phyloP scores from a whole-genome alignment of 2,329 filamentous ascomycete species.

The Chaetomium sp. region DNA sequence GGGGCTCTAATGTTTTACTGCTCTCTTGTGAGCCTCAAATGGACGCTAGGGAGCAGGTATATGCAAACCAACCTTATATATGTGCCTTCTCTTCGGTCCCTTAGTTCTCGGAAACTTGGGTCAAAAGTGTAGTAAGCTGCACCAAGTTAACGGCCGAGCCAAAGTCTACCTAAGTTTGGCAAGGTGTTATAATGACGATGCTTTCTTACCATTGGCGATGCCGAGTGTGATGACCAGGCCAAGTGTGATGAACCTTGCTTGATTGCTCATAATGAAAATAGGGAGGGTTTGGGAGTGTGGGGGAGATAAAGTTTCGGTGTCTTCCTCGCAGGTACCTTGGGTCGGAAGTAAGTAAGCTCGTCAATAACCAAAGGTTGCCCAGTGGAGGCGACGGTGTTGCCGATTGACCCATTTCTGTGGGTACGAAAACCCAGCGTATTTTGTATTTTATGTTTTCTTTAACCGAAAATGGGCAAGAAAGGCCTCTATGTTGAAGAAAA shows the following conservation, averaged over 20 bases:
- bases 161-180: slow-evolving; percentile 2
- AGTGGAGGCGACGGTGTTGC: too few species aligned
- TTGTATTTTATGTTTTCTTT: too few species aligned
- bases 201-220: slow-evolving; percentile 21
- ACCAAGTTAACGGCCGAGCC: too few species aligned
- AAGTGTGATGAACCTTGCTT: slow-evolving; percentile 18
- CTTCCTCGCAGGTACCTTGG: too few species aligned
- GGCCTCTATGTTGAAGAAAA: too few species aligned
- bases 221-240: slow-evolving; percentile 20
- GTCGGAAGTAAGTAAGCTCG: too few species aligned
- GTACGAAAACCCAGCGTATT: too few species aligned
- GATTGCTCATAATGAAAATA: slow-evolving; percentile 11
- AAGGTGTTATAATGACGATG: not conserved
- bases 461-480: too few species aligned
- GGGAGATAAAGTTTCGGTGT: not conserved
- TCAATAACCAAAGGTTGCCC: too few species aligned
- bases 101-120: slow-evolving; percentile 21
- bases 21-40: slow-evolving; percentile 7
- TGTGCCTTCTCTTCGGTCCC: slow-evolving; percentile 15
- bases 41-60: too few species aligned
- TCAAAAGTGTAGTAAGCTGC: slow-evolving; percentile 25
- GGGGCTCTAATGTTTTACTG: slow-evolving; percentile 14
- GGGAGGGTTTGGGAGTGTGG: not conserved
- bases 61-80: slow-evolving; percentile 8
- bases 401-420: too few species aligned